A percentile compares a stretch with the other conserved stretches of the same genome.
phyloP scores from a whole-genome alignment of 2,329 filamentous ascomycete species.

The Fusarium subglutinans region DNA sequence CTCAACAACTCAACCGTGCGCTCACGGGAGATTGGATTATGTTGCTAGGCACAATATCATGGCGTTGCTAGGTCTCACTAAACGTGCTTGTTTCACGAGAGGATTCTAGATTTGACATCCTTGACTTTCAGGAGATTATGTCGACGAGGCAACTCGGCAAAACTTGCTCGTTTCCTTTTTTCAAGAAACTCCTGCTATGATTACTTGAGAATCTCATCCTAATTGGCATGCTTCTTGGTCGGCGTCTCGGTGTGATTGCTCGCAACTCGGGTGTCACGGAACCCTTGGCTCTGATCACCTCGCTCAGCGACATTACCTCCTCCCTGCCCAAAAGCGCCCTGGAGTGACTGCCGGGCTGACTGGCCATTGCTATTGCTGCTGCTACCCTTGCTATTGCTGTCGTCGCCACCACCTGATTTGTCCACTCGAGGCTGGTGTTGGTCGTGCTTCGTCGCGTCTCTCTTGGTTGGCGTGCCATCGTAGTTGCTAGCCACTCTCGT shows the following conservation, averaged over 20 bases:
- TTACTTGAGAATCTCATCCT: background rate
- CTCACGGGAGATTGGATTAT: conserved; percentile 25
- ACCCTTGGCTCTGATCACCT: conserved; percentile 16
- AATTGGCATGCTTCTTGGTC: conserved; percentile 11
- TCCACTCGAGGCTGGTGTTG: conserved; percentile 17
- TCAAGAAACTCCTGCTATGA: conserved; percentile 16
- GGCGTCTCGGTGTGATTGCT: conserved; percentile 26
- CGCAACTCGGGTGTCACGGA: conserved; percentile 20
- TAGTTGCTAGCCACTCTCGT: conserved; percentile 32
- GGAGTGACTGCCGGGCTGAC: background rate
- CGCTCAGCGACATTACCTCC: conserved; percentile 13
- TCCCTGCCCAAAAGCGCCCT: conserved; percentile 18
- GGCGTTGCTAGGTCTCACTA: background rate
- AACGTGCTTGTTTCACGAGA: background rate
- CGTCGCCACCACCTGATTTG: background rate
- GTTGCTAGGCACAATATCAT: background rate
- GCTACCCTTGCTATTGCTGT: background rate
- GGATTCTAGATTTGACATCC: background rate
- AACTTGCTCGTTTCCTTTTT: background rate
- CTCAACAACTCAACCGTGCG: conserved; percentile 21
- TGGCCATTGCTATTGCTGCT: background rate
- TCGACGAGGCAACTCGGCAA: background rate
- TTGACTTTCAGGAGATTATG: background rate
- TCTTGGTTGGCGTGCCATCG: conserved; percentile 23
- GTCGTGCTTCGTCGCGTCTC: conserved; percentile 12